Evolutionary conservation across 495 filamentous ascomycete species (phyloP).

Genomic region (Trichoderma orchidacearum): DNA sequence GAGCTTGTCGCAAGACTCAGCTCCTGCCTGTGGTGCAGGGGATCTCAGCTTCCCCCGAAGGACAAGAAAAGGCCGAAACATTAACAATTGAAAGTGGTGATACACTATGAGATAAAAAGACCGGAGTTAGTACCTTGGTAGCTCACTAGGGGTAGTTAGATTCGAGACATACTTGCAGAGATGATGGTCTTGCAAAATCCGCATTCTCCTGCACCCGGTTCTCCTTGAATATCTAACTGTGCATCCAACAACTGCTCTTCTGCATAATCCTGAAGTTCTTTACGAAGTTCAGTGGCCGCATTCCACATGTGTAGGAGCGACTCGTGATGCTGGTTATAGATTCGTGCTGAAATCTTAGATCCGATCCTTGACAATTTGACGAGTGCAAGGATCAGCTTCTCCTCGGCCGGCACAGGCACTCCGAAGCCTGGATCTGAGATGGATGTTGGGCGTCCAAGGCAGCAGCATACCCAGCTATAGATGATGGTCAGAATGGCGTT

Average conservation of each 20-base stretch:
- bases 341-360: neutral
- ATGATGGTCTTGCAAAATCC: slow-evolving; percentile 1
- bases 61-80: neutral
- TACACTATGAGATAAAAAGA: neutral
- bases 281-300: neutral
- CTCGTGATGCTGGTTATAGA: neutral
- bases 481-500: neutral
- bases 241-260: neutral
- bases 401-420: neutral
- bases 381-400: neutral
- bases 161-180: neutral
- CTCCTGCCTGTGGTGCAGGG: neutral
- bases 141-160: too few species aligned
- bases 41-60: neutral
- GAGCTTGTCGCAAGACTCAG: neutral
- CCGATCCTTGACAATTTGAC: neutral
- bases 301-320: neutral
- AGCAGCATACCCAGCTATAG: neutral
- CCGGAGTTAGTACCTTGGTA: neutral
- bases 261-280: neutral
- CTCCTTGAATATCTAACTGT: neutral
- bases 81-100: neutral
- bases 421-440: neutral
- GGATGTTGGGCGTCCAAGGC: neutral
- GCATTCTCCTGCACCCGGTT: neutral